Base-by-base conservation (phyloP, 257 asterid genomes). In the Schizonepeta tenuifolia region DNA sequence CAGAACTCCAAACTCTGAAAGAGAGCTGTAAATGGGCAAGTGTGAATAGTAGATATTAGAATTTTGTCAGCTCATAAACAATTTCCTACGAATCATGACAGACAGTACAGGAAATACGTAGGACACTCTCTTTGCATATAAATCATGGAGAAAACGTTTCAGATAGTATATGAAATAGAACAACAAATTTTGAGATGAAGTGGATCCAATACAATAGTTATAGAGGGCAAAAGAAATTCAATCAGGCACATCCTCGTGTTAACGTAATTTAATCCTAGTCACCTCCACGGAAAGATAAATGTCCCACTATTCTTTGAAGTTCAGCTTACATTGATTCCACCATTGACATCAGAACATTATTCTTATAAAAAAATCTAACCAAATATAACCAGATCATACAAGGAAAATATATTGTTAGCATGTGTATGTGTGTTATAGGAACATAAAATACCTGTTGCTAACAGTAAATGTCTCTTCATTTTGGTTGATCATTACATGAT, bases 1-100 rank as follows among this genome's bases (percentile, higher is more conserved):
- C 82, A 93, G 76, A 67, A 93, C 98, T 54, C 90, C 97, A 72
- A 90, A 93, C 82, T 93, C 97, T n/a, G 97, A 90, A 62, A 92
- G 97, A 59, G 97, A 93, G 81, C 98, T 92, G 94, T 54, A 67
- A 40, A 69, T 50, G 28, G 53, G 36, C 62, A 62, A 65, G 40
- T 38, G 3, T 7, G 11, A 71, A 55, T 6, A 55, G 60, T n/a
- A 55, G 60, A 53, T 58, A 28, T 72, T 51, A 69, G 65, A 66
- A 66, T n/a, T 41, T 12, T 65, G 9, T 43, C 75, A 71, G 69
- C 55, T 59, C 61, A 43, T 56, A 71, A 28, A 70, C 31, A 35
- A 63, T 13, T 40, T 13, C 44, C 60, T 2, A 60, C 28, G 56
- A 49, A 28, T 60, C 56, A 24, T 56, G 64, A 13, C 40, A 5